Percentiles rank a stretch among this genome's conserved stretches.
Evolutionary conservation across 2,329 filamentous ascomycete species (phyloP).

Genomic region (Leptographium lundbergii): DNA sequence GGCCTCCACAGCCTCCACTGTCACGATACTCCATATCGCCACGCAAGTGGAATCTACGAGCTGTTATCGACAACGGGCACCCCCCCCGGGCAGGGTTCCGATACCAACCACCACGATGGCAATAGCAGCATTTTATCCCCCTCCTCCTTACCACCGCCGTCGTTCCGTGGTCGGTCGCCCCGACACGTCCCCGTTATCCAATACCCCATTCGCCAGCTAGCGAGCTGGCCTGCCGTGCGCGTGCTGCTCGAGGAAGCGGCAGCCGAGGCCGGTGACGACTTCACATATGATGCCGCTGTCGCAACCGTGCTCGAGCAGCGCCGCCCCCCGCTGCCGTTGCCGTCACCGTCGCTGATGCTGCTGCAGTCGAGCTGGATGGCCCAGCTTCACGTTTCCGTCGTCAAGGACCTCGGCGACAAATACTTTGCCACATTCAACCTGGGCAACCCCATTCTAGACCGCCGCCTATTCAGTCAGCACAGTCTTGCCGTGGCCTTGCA

Average conservation of each 20-base stretch:
- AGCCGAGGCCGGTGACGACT: not conserved
- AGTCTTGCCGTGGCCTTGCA: slow-evolving; percentile 35
- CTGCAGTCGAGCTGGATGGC: slow-evolving; percentile 29
- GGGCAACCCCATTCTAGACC: slow-evolving; percentile 38
- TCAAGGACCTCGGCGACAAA: slow-evolving; percentile 37
- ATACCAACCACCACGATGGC: not conserved
- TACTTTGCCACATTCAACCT: slow-evolving; percentile 43
- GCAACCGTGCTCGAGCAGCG: slow-evolving; percentile 34
- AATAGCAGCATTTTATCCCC: not conserved
- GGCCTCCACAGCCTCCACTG: not conserved
- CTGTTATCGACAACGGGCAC: slow-evolving; percentile 4
- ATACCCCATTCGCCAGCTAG: slow-evolving; percentile 12
- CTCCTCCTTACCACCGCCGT: not conserved
- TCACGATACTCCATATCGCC: slow-evolving; percentile 18
- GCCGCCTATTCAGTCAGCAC: slow-evolving; percentile 35
- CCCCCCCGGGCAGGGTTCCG: not conserved
- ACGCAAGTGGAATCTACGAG: slow-evolving; percentile 19
- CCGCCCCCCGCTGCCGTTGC: slow-evolving; percentile 26
- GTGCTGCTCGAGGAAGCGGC: slow-evolving; percentile 2
- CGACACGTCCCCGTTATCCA: slow-evolving; percentile 11
- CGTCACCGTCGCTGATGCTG: slow-evolving; percentile 17
- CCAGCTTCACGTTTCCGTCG: slow-evolving; percentile 29
- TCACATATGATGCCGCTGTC: slow-evolving; percentile 5
- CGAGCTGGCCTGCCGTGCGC: slow-evolving; percentile 11
- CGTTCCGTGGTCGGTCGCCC: not conserved